Base-by-base conservation (phyloP, 2,329 filamentous ascomycete species). In the Arthroderma uncinatum region DNA sequence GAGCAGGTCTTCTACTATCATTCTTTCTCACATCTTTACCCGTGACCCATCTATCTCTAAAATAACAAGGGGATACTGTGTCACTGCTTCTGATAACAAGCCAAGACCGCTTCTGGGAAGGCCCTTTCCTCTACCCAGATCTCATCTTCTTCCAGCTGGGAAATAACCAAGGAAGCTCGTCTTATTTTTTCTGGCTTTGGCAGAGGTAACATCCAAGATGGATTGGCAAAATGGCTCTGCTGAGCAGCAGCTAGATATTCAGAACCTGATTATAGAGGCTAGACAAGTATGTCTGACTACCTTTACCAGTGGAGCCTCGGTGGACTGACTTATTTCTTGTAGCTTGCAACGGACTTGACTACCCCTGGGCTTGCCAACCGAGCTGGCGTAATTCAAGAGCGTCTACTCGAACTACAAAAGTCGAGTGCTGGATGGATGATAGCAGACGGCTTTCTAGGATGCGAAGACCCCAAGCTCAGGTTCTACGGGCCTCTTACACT, bases 401-500 rank as follows among this genome's bases (percentile, higher is more conserved):
- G 85, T 12, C 76, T 98, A 12, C 88, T 93, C 61, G 78, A 79
- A 25, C 75, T 96, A 16, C 93, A 97, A 68, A 83, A 83, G 63
- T 87, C 89, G 1, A 78, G 84, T 1, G 79, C 88, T 65, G 92
- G 90, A 56, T 98, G 93, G 93, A 79, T 86, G 57, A 79, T 96
- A 48, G 90, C 89, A 19, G 84, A 92, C 66, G 82, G 82, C 54
- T 77, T 97, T 12, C 76, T 96, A 9, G 76, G 76, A 54, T 83
- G 82, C 60, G 74, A 80, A 21, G 83, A 88, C 63, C 81, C 86
- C 60, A 85, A 91, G 65, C 82, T 93, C 63, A 86, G 87, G 62
- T 97, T 97, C 73, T 95, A 95, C 68, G 93, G 89, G 12, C 92
- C 91, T 30, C 78, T 96, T 59, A 97, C 92, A 0, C 86, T 96